Conservation (phyloP, 2,329 filamentous ascomycete genomes). For the Dactylellina sp. region DNA sequence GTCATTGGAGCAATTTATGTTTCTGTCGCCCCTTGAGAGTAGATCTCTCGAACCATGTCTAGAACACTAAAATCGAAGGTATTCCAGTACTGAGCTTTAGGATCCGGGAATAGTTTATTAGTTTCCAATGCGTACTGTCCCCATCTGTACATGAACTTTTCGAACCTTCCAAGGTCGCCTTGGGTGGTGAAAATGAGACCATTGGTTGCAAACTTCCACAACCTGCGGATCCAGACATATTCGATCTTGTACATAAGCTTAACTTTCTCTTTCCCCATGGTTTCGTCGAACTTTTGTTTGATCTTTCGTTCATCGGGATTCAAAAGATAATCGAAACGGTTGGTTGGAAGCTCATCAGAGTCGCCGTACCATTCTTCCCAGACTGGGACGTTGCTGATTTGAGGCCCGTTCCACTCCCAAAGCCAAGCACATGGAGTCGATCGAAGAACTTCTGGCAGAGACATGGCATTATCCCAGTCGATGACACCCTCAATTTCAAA, state of each 20-base stretch:
- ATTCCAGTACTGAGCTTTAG: constrained; percentile 11
- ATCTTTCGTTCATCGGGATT: constrained; percentile 46
- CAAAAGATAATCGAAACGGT: constrained; percentile 44
- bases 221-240: constrained; percentile 47
- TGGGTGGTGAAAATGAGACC: constrained; percentile 16
- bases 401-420: constrained; percentile 41
- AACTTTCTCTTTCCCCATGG: constrained; percentile 13
- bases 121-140: constrained; percentile 21
- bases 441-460: constrained; percentile 45
- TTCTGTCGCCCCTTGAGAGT: too few relatives aligned
- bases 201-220: constrained; percentile 46
- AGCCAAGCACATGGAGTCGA: constrained; percentile 44
- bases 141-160: constrained; percentile 42
- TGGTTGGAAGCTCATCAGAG: constrained; percentile 42
- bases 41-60: not conserved
- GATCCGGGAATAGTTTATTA: constrained; percentile 20
- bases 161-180: constrained; percentile 21
- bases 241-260: constrained; percentile 49
- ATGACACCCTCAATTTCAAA: constrained; percentile 49
- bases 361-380: constrained; percentile 56
- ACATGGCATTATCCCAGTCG: constrained; percentile 39
- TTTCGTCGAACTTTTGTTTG: constrained; percentile 33
- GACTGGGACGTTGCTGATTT: constrained; percentile 26
- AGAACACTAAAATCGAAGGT: not conserved
- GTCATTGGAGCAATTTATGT: too few relatives aligned